Percentiles rank a stretch among this genome's conserved stretches.
Conservation (phyloP, 2,329 filamentous ascomycete genomes). For the Fusarium musae region DNA sequence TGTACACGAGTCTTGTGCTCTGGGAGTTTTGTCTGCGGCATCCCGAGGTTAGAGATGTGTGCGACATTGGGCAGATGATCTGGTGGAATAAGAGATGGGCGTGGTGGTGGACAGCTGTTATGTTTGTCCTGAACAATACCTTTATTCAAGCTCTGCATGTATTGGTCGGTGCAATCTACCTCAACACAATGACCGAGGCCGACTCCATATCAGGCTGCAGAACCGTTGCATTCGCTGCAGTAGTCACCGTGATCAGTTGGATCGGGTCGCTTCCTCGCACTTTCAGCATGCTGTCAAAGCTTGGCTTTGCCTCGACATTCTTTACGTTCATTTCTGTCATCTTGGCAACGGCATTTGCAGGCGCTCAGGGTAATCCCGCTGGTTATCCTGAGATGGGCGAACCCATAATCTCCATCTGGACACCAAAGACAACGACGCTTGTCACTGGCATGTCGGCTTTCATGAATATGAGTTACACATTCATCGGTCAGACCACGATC, state of each 20-base stretch:
- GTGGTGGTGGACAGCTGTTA: conserved; percentile 76
- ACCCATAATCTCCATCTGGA: conserved; percentile 74
- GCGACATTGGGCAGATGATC: conserved; percentile 91
- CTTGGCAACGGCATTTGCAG: conserved; percentile 84
- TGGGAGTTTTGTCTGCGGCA: conserved; percentile 92
- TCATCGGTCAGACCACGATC: conserved; percentile 93
- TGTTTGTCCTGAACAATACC: conserved; percentile 95
- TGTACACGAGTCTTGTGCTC: conserved; percentile 73
- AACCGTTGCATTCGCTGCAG: conserved; percentile 81
- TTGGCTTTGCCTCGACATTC: conserved; percentile 80
- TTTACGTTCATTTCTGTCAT: conserved; percentile 92
- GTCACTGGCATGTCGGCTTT: conserved; percentile 86
- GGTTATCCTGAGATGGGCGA: conserved; percentile 69
- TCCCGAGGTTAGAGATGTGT: conserved; percentile 89
- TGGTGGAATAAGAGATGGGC: conserved; percentile 84
- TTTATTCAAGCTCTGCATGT: conserved; percentile 87
- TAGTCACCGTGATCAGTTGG: conserved; percentile 80
- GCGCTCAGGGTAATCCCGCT: conserved; percentile 77
- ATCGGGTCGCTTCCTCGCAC: conserved; percentile 85
- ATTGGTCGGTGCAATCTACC: conserved; percentile 83
- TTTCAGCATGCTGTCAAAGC: conserved; percentile 79
- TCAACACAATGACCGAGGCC: conserved; percentile 85
- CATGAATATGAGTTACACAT: conserved; percentile 94
- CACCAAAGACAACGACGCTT: conserved; percentile 77
- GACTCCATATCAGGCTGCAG: conserved; percentile 71